Evolutionary conservation across 192 early-diverging fungal species (phyloP).

Genomic region (Coemansia sp.): DNA sequence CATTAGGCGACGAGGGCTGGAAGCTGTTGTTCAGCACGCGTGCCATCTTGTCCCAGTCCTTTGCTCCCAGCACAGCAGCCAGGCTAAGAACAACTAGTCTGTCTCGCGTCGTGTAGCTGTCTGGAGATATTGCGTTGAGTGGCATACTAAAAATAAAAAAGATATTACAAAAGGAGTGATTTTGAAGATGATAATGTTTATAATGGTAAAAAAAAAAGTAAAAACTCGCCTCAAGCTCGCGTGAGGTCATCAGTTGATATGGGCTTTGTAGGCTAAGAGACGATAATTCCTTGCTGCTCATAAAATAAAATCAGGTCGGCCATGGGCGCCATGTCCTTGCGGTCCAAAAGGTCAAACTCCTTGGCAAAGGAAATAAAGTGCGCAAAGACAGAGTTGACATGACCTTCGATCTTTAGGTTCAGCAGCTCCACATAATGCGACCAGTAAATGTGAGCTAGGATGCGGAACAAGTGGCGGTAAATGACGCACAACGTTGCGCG

Average conservation of each 20-base stretch:
- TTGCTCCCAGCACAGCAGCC: slow-evolving; percentile 21
- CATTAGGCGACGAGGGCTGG: neutral
- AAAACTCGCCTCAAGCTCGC: neutral
- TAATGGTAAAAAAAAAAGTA: neutral
- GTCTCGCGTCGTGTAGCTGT: slow-evolving; percentile 34
- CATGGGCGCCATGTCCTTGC: slow-evolving; percentile 85
- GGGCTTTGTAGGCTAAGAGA: neutral
- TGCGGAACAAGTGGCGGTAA: slow-evolving; percentile 82
- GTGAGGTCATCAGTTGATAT: slow-evolving; percentile 11
- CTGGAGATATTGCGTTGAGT: neutral
- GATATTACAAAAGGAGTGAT: neutral
- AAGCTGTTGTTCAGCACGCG: slow-evolving; percentile 8
- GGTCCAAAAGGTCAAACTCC: slow-evolving; percentile 92
- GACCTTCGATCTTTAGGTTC: slow-evolving; percentile 78
- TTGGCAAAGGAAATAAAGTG: slow-evolving; percentile 91
- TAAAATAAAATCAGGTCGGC: slow-evolving; percentile 69
- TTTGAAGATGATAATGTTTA: neutral
- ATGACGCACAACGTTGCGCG: slow-evolving; percentile 66
- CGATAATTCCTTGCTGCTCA: slow-evolving; percentile 47
- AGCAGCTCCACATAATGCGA: slow-evolving; percentile 86
- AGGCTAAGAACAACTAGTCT: slow-evolving; percentile 38
- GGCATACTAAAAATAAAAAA: slow-evolving; percentile 9
- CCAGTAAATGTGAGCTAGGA: slow-evolving; percentile 95
- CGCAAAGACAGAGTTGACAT: slow-evolving; percentile 95
- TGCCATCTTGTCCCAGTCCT: slow-evolving; percentile 29